phyloP scores from a whole-genome alignment of 257 asterid species.

The Parsonsia alboflavescens region DNA sequence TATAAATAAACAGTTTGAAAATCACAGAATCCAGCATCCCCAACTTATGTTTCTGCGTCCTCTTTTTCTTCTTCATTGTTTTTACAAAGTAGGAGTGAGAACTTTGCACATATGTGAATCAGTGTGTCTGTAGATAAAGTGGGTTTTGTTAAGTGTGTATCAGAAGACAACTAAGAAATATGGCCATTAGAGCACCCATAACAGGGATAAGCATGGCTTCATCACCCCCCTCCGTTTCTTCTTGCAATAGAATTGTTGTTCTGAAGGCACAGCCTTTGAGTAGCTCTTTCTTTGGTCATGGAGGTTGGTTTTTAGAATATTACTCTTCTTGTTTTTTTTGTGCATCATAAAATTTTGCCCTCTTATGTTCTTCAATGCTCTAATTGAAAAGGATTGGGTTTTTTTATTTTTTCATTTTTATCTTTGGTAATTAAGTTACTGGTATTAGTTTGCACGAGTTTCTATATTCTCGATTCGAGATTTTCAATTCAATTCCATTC shows the following conservation, averaged over 20 bases:
- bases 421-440: background rate
- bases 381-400: too few species aligned
- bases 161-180: background rate
- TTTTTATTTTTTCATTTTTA: too few species aligned
- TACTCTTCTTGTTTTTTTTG: background rate
- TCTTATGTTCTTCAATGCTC: conserved; percentile 3
- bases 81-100: background rate
- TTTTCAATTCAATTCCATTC: background rate
- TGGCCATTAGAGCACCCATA: conserved; percentile 59
- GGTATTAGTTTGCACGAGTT: background rate
- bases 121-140: background rate
- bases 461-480: too few species aligned
- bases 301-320: conserved; percentile 38
- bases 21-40: background rate
- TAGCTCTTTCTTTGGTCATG: conserved; percentile 57
- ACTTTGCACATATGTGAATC: background rate
- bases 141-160: conserved; percentile 3
- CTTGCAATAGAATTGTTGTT: conserved; percentile 37
- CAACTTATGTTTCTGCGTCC: background rate
- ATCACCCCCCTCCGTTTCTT: conserved; percentile 44
- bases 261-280: conserved; percentile 37
- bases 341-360: background rate
- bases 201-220: conserved; percentile 50
- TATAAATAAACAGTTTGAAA: background rate
- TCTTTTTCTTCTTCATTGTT: too few species aligned